phyloP scores from a whole-genome alignment of 495 filamentous ascomycete species.

The Xylona heveae region DNA sequence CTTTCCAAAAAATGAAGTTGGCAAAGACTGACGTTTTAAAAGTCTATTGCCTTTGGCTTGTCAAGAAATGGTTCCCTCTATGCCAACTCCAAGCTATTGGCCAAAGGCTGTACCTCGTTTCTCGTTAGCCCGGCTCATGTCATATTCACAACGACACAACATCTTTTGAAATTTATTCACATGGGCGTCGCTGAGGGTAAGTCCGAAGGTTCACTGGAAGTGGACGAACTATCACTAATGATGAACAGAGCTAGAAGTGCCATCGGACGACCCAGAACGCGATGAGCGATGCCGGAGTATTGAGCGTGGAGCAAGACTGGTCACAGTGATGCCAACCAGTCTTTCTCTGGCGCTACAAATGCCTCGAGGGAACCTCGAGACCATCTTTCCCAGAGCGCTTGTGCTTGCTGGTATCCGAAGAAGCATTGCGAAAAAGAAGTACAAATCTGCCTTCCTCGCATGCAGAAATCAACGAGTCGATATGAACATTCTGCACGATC shows the following conservation, averaged over 20 bases:
- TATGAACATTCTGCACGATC: slow-evolving; percentile 95
- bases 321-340: slow-evolving; percentile 74
- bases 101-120: slow-evolving; percentile 68
- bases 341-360: slow-evolving; percentile 75
- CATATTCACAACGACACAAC: slow-evolving; percentile 76
- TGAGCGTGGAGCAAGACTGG: slow-evolving; percentile 67
- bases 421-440: slow-evolving; percentile 58
- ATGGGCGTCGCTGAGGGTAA: slow-evolving; percentile 43
- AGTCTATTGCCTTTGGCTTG: slow-evolving; percentile 33
- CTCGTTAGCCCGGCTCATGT: slow-evolving; percentile 62
- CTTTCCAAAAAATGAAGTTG: slow-evolving; percentile 4
- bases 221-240: not conserved
- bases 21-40: slow-evolving; percentile 8
- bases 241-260: slow-evolving; percentile 64
- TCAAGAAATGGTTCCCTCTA: slow-evolving; percentile 56
- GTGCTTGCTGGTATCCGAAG: slow-evolving; percentile 72
- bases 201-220: slow-evolving; percentile 6
- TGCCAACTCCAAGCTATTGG: slow-evolving; percentile 48
- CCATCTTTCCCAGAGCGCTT: slow-evolving; percentile 80
- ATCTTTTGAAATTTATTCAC: slow-evolving; percentile 87
- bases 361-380: slow-evolving; percentile 89
- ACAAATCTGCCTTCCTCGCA: slow-evolving; percentile 60
- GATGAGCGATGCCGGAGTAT: slow-evolving; percentile 88
- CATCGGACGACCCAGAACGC: slow-evolving; percentile 68
- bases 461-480: slow-evolving; percentile 89